Percentiles rank a stretch among this genome's conserved stretches.
Evolutionary conservation across 2,329 filamentous ascomycete species (phyloP).

Genomic region (Beauveria varroae): DNA sequence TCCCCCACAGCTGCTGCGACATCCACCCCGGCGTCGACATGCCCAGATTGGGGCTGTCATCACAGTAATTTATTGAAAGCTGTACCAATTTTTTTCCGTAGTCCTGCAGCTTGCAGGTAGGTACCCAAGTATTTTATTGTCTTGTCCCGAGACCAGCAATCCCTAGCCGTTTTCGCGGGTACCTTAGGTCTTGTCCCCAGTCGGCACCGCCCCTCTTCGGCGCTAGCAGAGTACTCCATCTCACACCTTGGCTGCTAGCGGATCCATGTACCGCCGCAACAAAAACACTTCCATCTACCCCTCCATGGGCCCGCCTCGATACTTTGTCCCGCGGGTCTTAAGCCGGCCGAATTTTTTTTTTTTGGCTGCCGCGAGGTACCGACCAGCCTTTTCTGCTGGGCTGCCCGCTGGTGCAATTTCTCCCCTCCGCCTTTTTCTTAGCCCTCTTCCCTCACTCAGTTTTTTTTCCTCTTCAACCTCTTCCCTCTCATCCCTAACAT

Average conservation of each 20-base stretch:
- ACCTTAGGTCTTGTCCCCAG: background rate
- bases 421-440: conserved; percentile 10
- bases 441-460: background rate
- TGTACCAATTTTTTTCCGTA: background rate
- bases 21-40: background rate
- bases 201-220: background rate
- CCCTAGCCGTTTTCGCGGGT: background rate
- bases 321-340: conserved; percentile 2
- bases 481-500: background rate
- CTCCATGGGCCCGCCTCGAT: conserved; percentile 4
- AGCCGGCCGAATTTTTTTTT: conserved; percentile 3
- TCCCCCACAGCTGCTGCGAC: conserved; percentile 3
- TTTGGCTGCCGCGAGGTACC: conserved; percentile 7
- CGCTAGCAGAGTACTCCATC: background rate
- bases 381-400: conserved; percentile 1
- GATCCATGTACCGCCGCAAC: background rate
- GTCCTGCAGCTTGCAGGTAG: no score
- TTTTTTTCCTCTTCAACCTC: conserved; percentile 3
- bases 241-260: background rate
- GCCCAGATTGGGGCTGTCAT: background rate
- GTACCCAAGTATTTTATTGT: no score
- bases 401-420: background rate
- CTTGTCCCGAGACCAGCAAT: background rate
- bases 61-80: background rate
- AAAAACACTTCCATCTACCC: background rate